Evolutionary conservation across 352 stramenopile genomes (phyloP).

Genomic region (Phytophthora cactorum): DNA sequence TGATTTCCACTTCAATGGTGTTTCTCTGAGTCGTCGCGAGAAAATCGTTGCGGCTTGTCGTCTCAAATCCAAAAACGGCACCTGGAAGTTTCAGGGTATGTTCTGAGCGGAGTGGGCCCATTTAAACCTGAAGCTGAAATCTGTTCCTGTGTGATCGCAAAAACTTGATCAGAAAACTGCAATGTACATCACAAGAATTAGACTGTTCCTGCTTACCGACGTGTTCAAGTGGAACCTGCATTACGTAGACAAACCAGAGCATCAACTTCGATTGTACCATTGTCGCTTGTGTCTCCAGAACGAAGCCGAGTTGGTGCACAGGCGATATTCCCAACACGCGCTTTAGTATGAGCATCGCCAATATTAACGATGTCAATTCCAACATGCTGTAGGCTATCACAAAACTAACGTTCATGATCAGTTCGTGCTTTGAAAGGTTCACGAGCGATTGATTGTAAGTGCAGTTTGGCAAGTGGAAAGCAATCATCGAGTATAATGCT

Average conservation of each 20-base stretch:
- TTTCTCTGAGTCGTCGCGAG: too few species aligned
- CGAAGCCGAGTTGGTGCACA: constrained; percentile 38
- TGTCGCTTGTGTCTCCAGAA: constrained; percentile 32
- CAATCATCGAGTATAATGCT: neutral
- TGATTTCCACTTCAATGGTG: neutral
- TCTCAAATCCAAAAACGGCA: too few species aligned
- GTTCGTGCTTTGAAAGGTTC: neutral
- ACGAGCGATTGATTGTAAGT: neutral
- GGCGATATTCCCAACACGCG: constrained; percentile 19
- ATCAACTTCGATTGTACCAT: constrained; percentile 36
- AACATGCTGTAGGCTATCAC: constrained; percentile 15
- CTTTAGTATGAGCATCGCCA: constrained; percentile 17
- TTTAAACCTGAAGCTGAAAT: constrained; percentile 25
- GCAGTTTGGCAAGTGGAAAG: neutral
- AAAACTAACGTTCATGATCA: neutral
- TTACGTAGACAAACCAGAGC: constrained; percentile 32
- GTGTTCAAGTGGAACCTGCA: constrained; percentile 30
- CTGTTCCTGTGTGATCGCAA: constrained; percentile 5
- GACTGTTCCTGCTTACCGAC: constrained; percentile 24
- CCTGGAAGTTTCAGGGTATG: too few species aligned
- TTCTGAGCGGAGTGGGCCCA: neutral
- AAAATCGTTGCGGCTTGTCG: too few species aligned
- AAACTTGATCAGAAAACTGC: neutral
- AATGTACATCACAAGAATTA: too few species aligned
- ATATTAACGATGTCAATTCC: constrained; percentile 15